Base-by-base conservation (phyloP, 23 red algal species). In the Gracilaria caudata region DNA sequence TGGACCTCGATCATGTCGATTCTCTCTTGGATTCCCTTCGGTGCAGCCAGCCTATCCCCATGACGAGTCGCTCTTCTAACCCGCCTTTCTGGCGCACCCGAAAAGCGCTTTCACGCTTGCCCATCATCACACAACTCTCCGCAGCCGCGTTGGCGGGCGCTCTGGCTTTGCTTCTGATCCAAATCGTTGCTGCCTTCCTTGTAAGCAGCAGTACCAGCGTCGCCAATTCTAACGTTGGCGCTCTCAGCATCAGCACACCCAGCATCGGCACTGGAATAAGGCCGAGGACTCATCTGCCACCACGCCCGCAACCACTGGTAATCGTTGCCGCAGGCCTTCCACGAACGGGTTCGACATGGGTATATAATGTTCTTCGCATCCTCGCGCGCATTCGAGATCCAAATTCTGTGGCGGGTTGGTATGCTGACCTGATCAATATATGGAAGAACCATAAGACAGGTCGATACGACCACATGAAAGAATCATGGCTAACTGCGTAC, bases 271-370 rank as follows among this genome's bases (percentile, higher is more conserved):
- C 72, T 33, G 72, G 43, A 53, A 49, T 77, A 1, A 49, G 5
- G 25, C 51, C 45, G 37, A 26, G 29, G 28, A 43, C 25, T 57
- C 34, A 25, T 3, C 56, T 58, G 7, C 77, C 51, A 11, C 77
- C 51, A 23, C 77, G 32, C 12, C 53, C 51, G 6, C 9, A 7
- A 23, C 60, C 58, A 19, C 35, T 84, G 16, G 54, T 64, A 26
- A 68, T 64, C 6, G 54, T 81, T 25, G 87, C 87, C 7, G 76
- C 87, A 34, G 87, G 87, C 4, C 76, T 68, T 39, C 64, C 73
- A 26, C 75, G 87, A 74, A 59, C 87, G 16, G 76, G 58, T 0
- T 90, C 87, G 26, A 90, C 87, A 56, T 90, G 76, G 87, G 87
- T 90, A 21, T 90, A 81, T 36, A 90, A 90, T 19, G 76, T 81